Evolutionary conservation across 371 early-diverging fungal species (phyloP).

Genomic region (Lichtheimia hyalospora): DNA sequence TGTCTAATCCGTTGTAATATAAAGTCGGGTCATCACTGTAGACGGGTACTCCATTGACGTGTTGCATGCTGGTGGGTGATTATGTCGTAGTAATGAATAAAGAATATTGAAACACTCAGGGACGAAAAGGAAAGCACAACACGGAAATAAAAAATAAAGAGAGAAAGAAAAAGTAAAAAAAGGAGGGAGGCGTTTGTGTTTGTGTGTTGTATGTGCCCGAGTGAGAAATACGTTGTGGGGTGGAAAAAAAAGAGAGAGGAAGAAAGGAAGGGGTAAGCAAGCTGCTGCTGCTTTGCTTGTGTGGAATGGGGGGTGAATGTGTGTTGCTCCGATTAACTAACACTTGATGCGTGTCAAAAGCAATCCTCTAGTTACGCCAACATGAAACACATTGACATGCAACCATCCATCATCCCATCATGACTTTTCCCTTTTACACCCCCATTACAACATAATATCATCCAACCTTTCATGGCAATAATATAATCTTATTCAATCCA

Average conservation of each 20-base stretch:
- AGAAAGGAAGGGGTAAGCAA: background rate
- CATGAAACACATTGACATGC: too few relatives aligned
- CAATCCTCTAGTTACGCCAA: too few relatives aligned
- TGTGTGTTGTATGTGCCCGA: too few relatives aligned
- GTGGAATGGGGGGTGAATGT: background rate
- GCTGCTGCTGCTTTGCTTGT: background rate
- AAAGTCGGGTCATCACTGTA: slow-evolving; percentile 38
- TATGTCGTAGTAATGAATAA: background rate
- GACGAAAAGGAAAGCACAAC: background rate
- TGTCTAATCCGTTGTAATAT: slow-evolving; percentile 38
- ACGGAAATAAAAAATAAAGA: background rate
- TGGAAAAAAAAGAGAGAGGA: background rate
- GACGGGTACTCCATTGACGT: slow-evolving; percentile 51
- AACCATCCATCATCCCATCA: too few relatives aligned
- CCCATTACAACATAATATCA: too few relatives aligned
- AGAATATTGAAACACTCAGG: background rate
- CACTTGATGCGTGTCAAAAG: too few relatives aligned
- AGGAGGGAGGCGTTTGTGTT: background rate
- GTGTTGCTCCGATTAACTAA: background rate
- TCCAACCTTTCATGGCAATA: too few relatives aligned
- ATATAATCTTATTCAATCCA: too few relatives aligned
- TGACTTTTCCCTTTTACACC: too few relatives aligned
- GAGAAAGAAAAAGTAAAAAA: background rate
- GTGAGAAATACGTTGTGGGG: background rate
- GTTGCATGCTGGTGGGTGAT: slow-evolving; percentile 29